Evolutionary conservation across 257 asterid genomes (phyloP).

Genomic region (Ehretia macrophylla): DNA sequence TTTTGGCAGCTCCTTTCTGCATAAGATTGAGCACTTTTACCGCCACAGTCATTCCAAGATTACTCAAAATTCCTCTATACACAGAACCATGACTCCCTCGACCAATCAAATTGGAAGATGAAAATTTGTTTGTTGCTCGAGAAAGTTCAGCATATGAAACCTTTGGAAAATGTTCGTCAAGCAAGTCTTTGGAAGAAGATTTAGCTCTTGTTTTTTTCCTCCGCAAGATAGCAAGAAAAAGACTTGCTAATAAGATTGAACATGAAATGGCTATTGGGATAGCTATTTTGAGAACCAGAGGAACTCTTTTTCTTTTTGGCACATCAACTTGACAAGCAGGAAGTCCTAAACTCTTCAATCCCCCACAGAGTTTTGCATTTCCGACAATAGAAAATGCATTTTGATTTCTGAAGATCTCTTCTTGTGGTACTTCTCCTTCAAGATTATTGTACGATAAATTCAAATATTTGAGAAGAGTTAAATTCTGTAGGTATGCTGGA

Average conservation of each 20-base stretch:
- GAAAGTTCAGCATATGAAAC: constrained; percentile 23
- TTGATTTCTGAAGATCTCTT: constrained; percentile 13
- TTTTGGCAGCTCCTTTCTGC: constrained; percentile 19
- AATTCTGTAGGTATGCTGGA: constrained; percentile 7
- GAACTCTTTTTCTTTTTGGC: not conserved
- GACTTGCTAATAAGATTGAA: not conserved
- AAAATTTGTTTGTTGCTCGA: constrained; percentile 18
- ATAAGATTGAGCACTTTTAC: constrained; percentile 23
- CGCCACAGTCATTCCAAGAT: constrained; percentile 6
- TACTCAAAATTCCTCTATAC: constrained; percentile 17
- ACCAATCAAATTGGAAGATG: constrained; percentile 16
- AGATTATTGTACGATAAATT: constrained; percentile 21
- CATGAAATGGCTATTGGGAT: not conserved
- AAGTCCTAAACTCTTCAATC: constrained; percentile 14
- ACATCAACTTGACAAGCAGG: constrained; percentile 6
- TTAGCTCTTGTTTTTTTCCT: not conserved
- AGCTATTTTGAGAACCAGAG: not conserved
- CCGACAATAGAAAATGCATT: constrained; percentile 14
- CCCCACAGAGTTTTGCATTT: constrained; percentile 31
- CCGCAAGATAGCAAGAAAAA: not conserved
- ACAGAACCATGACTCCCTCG: constrained; percentile 21
- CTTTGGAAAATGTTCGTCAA: constrained; percentile 1
- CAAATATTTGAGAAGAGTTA: constrained; percentile 3
- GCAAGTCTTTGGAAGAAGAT: not conserved
- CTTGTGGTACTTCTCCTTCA: constrained; percentile 17